Conservation (phyloP, 2,329 filamentous ascomycete genomes). For the Colletotrichum eremochloae region DNA sequence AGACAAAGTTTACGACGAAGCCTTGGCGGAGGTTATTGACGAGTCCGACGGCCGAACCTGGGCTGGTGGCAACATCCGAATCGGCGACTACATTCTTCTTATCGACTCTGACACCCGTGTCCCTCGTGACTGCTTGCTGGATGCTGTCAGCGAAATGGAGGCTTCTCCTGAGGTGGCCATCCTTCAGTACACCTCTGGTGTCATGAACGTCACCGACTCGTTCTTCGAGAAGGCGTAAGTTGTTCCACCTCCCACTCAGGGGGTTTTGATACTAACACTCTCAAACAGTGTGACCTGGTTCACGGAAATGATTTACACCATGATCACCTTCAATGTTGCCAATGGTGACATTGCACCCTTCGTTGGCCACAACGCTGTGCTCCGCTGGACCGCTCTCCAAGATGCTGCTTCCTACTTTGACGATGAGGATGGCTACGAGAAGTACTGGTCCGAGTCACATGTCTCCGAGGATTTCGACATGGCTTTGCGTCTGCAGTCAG, state of each 20-base stretch:
- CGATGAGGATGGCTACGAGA: conserved; percentile 70
- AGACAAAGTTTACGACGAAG: conserved; percentile 58
- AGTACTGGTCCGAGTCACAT: conserved; percentile 81
- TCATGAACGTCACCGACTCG: conserved; percentile 80
- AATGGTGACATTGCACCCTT: conserved; percentile 81
- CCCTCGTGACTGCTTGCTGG: conserved; percentile 75
- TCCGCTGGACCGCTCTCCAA: conserved; percentile 70
- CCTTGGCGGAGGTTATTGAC: conserved; percentile 60
- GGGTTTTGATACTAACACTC: conserved; percentile 48
- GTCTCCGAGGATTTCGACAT: conserved; percentile 87
- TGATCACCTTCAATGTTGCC: conserved; percentile 78
- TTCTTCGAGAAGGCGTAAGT: conserved; percentile 76
- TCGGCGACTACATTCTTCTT: conserved; percentile 74
- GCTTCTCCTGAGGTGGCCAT: conserved; percentile 78
- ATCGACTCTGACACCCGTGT: conserved; percentile 79
- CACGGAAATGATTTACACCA: conserved; percentile 82
- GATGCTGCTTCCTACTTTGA: conserved; percentile 51
- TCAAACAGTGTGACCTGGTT: conserved; percentile 75
- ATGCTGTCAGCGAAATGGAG: conserved; percentile 80
- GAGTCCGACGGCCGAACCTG: conserved; percentile 66
- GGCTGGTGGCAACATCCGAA: conserved; percentile 69
- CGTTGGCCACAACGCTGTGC: conserved; percentile 82
- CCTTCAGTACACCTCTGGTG: conserved; percentile 78
- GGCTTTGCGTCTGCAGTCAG: conserved; percentile 77
- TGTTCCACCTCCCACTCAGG: background rate